phyloP scores from a whole-genome alignment of 768 basidiomycete genomes.

The Boletus rufocinnamomeus region DNA sequence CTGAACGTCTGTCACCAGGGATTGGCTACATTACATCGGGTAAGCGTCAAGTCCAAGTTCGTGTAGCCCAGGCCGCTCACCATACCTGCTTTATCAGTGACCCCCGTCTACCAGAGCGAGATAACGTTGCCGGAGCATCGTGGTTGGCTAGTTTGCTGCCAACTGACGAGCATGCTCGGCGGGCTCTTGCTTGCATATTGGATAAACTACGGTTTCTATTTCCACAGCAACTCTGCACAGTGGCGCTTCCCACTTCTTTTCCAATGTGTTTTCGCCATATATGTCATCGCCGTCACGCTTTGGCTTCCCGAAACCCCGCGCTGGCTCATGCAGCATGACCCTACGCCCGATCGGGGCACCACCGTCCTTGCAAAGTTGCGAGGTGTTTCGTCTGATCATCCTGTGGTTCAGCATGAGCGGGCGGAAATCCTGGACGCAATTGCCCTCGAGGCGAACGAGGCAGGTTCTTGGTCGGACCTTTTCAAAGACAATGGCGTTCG shows the following conservation, averaged over 20 bases:
- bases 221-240: slow-evolving; percentile 10
- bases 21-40: slow-evolving; percentile 19
- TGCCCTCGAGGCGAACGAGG: neutral
- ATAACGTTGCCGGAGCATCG: slow-evolving; percentile 15
- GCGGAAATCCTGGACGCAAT: neutral
- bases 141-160: slow-evolving; percentile 18
- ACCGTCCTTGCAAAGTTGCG: neutral
- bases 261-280: neutral
- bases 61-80: neutral
- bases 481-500: neutral
- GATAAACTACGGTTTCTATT: slow-evolving; percentile 20
- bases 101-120: slow-evolving; percentile 17
- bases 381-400: neutral
- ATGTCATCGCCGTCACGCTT: neutral
- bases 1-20: slow-evolving; percentile 1
- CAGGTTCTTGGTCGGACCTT: neutral
- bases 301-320: neutral
- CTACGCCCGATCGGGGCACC: neutral
- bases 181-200: slow-evolving; percentile 17
- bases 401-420: neutral
- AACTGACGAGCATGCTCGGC: slow-evolving; percentile 18
- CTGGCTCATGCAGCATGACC: neutral
- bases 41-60: neutral
- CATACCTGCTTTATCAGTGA: slow-evolving; percentile 1
- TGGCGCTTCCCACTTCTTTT: slow-evolving; percentile 11